Base-by-base conservation (phyloP, 805 yeast genomes). In the Ogataea thermomethanolica region DNA sequence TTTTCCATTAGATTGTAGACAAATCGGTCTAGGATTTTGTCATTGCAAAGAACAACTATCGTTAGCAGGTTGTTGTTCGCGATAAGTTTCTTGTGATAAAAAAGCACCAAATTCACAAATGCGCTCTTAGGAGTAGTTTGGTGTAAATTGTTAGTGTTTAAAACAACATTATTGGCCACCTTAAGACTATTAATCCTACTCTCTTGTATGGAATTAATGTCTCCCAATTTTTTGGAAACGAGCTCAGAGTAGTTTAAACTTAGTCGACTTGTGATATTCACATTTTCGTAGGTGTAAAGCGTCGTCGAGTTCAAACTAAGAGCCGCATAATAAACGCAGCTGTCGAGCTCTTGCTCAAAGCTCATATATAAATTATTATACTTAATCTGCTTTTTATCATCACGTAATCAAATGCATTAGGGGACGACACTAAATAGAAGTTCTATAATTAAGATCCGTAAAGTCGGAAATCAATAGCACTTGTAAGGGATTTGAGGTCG, bases 391-490 rank as follows among this genome's bases (percentile, higher is more conserved):
- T 17, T 17, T n/a, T 15, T 25, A 25, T 14, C 9, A 17, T 26
- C 20, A 20, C 22, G 31, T 22, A 20, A 31, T 32, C 23, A 17
- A 10, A 17, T 17, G 20, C 20, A 17, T 17, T 17, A 17, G 5
- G 20, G 20, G 20, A 17, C 3, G 20, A 17, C 20, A 17, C 20
- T 36, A 33, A 25, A 44, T 35, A 8, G 33, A 31, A 10, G 23
- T 12, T 32, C 37, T 39, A 33, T 60, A 60, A 23, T 50, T 43
- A 10, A 85, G 60, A 44, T 78, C 81, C 48, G 82, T 65, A 3
- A 85, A 87, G 60, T 85, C 95, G 57, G 79, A 81, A 13, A 84
- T 67, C 44, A 76, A 64, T 31, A 74, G 34, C 11, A 85, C 67
- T 13, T 65, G 61, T 10, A 80, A 61, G 2, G 64, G 61, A 23